Evolutionary conservation across 495 filamentous ascomycete species (phyloP).

Genomic region (Penicillium malachiteum): DNA sequence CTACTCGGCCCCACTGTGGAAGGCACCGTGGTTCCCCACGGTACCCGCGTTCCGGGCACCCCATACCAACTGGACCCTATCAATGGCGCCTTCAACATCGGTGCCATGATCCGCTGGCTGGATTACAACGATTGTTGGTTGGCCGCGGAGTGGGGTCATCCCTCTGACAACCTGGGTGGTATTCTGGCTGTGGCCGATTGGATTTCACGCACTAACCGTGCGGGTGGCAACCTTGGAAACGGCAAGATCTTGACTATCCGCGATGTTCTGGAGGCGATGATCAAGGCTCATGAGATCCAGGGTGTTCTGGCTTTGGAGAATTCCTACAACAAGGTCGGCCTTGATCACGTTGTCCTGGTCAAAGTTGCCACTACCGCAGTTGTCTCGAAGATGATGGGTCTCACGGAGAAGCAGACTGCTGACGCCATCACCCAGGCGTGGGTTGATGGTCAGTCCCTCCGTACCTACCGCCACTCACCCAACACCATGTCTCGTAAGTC

Average conservation of each 20-base stretch:
- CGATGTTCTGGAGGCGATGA: constrained; percentile 96
- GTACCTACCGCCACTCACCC: constrained; percentile 93
- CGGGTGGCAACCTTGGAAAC: constrained; percentile 79
- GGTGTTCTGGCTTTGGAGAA: constrained; percentile 95
- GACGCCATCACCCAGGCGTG: constrained; percentile 96
- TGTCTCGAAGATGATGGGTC: constrained; percentile 88
- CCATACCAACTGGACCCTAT: constrained; percentile 93
- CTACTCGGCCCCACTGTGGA: constrained; percentile 91
- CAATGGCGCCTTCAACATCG: constrained; percentile 97
- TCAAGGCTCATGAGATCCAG: constrained; percentile 99
- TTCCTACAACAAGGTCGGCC: constrained; percentile 95
- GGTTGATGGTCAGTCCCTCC: constrained; percentile 93
- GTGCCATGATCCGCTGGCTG: constrained; percentile 96
- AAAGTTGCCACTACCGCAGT: constrained; percentile 97
- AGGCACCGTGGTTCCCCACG: constrained; percentile 90
- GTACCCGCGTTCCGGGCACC: constrained; percentile 87
- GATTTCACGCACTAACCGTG: constrained; percentile 93
- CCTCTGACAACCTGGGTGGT: constrained; percentile 93
- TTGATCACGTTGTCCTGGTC: constrained; percentile 96
- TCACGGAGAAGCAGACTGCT: constrained; percentile 84
- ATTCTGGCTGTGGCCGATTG: constrained; percentile 97
- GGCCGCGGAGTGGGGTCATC: constrained; percentile 97
- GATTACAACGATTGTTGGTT: constrained; percentile 99
- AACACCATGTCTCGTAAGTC: constrained; percentile 99
- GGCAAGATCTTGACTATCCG: constrained; percentile 84